phyloP scores from a whole-genome alignment of 805 yeast species.

The Candida andamanensis region DNA sequence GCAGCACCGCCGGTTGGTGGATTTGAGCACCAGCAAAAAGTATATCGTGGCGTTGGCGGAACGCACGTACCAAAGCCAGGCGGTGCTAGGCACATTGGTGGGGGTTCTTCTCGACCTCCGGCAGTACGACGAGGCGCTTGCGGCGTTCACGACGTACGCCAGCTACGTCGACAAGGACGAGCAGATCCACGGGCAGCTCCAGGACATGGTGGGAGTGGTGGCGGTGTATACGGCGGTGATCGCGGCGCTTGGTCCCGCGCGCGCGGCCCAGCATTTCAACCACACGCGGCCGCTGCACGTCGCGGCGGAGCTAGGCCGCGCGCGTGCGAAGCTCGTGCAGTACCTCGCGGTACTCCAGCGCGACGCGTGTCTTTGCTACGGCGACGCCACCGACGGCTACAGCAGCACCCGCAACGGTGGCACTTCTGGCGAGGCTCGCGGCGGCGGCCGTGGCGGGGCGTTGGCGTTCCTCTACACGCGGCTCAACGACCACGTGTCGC shows the following conservation, averaged over 20 bases:
- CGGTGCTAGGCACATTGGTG: constrained; percentile 27
- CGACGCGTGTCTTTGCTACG: constrained; percentile 25
- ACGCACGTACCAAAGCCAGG: constrained; percentile 34
- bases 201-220: constrained; percentile 29
- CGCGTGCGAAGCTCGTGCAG: constrained; percentile 14
- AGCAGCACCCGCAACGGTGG: constrained; percentile 12
- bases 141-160: constrained; percentile 35
- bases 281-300: constrained; percentile 19
- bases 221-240: constrained; percentile 31
- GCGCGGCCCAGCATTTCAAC: constrained; percentile 23
- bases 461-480: constrained; percentile 33
- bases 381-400: constrained; percentile 12
- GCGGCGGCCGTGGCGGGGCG: constrained; percentile 9
- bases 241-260: constrained; percentile 32
- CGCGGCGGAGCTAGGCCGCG: constrained; percentile 14
- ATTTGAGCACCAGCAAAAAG: constrained; percentile 24
- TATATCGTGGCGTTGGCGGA: constrained; percentile 25
- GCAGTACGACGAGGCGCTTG: constrained; percentile 41
- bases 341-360: constrained; percentile 22
- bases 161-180: constrained; percentile 29
- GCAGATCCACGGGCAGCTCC: constrained; percentile 24
- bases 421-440: constrained; percentile 17
- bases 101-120: constrained; percentile 25
- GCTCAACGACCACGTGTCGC: constrained; percentile 26
- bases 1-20: constrained; percentile 10